Evolutionary conservation across 768 basidiomycete genomes (phyloP).

Genomic region (Leccinum incarnatum): DNA sequence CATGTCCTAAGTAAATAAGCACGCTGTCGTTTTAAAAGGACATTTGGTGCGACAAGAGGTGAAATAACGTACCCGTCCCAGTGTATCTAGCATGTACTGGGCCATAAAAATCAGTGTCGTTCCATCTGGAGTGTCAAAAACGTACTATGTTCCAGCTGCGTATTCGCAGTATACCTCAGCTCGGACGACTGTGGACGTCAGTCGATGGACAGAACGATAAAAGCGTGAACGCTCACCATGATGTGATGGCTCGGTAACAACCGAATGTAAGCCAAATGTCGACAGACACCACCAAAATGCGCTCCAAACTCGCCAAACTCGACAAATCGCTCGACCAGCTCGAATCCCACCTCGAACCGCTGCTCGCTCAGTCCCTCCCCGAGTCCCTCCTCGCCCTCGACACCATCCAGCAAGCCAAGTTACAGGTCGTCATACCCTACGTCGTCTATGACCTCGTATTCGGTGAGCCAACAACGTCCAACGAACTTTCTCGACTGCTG

Average conservation of each 20-base stretch:
- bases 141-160: conserved; percentile 92
- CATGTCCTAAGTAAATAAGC: conserved; percentile 64
- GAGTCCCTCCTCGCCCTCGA: conserved; percentile 64
- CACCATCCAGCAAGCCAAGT: conserved; percentile 76
- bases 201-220: not conserved
- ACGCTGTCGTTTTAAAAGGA: conserved; percentile 7
- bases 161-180: conserved; percentile 93
- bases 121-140: conserved; percentile 6
- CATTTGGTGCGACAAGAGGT: not conserved
- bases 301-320: conserved; percentile 45
- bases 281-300: conserved; percentile 34
- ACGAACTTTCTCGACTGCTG: not conserved
- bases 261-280: conserved; percentile 28
- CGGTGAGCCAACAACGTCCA: conserved; percentile 46
- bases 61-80: conserved; percentile 73
- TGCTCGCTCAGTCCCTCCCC: conserved; percentile 65
- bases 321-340: conserved; percentile 63
- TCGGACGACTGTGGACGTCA: conserved; percentile 70
- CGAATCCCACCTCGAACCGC: conserved; percentile 61
- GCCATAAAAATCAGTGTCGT: conserved; percentile 9
- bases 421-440: conserved; percentile 79
- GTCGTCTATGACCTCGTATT: conserved; percentile 83
- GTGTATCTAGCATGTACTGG: conserved; percentile 94
- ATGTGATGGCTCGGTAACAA: not conserved
- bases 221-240: conserved; percentile 8